Conservation (phyloP, 306 rosid genomes). For the Hippophae gyantsensis region DNA sequence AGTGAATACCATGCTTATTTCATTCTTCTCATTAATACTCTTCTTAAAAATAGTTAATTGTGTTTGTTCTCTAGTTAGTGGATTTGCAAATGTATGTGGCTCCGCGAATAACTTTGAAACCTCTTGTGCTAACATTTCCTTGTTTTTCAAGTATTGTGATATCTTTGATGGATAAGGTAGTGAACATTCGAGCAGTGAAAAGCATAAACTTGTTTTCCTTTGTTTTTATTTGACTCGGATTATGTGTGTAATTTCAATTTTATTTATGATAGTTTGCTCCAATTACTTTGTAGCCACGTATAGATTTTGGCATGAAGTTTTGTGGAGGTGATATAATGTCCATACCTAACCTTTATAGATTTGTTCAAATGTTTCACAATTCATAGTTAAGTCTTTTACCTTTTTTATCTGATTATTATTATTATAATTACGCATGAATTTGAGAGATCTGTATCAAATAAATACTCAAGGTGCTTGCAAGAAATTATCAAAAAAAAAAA, state of each 20-base stretch:
- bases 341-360: slow-evolving; percentile 72
- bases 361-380: slow-evolving; percentile 63
- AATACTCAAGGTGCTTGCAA: slow-evolving; percentile 34
- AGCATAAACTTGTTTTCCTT: neutral
- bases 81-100: slow-evolving; percentile 67
- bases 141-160: no score
- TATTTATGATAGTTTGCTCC: no score
- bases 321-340: slow-evolving; percentile 88
- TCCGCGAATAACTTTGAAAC: no score
- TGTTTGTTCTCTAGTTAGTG: slow-evolving; percentile 51
- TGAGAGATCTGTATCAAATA: slow-evolving; percentile 14
- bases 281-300: slow-evolving; percentile 43
- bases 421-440: neutral
- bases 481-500: slow-evolving; percentile 43
- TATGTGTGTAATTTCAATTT: no score
- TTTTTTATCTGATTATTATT: neutral
- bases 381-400: slow-evolving; percentile 16
- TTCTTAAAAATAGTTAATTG: slow-evolving; percentile 24
- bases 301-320: slow-evolving; percentile 77
- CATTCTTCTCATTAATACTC: slow-evolving; percentile 10
- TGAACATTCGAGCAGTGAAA: neutral
- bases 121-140: no score
- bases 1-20: slow-evolving; percentile 7
- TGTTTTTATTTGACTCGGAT: neutral
- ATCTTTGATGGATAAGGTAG: slow-evolving; percentile 73